Conservation (phyloP, 495 filamentous ascomycete species). For the Daldinia grandis region DNA sequence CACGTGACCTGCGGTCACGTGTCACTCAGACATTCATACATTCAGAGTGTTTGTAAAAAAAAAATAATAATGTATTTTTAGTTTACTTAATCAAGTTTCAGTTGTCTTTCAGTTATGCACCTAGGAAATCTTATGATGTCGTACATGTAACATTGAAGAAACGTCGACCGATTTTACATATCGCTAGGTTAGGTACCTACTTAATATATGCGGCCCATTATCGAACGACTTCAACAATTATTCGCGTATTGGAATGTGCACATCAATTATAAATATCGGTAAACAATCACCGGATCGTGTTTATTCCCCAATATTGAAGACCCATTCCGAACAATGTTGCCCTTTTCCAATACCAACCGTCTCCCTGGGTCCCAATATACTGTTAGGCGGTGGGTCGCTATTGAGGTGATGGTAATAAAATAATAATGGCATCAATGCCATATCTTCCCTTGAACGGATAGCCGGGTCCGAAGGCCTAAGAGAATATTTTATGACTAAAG, state of each 20-base stretch:
- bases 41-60: too few species aligned
- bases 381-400: not conserved
- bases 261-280: not conserved
- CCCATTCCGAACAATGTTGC: slow-evolving; percentile 10
- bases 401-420: not conserved
- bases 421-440: not conserved
- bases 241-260: slow-evolving; percentile 19
- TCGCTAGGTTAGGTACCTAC: too few species aligned
- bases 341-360: slow-evolving; percentile 2
- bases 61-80: too few species aligned
- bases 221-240: slow-evolving; percentile 14
- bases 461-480: not conserved
- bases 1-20: too few species aligned
- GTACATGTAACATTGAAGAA: slow-evolving; percentile 3
- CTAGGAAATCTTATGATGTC: not conserved
- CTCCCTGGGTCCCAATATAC: not conserved
- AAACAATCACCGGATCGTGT: not conserved
- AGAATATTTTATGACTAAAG: not conserved
- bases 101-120: too few species aligned
- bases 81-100: too few species aligned
- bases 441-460: not conserved
- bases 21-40: too few species aligned
- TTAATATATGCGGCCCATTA: slow-evolving; percentile 8
- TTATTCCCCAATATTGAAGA: slow-evolving; percentile 6
- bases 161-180: not conserved